phyloP scores from a whole-genome alignment of 176 grass and related monocot genomes.

The Bromus sterilis region DNA sequence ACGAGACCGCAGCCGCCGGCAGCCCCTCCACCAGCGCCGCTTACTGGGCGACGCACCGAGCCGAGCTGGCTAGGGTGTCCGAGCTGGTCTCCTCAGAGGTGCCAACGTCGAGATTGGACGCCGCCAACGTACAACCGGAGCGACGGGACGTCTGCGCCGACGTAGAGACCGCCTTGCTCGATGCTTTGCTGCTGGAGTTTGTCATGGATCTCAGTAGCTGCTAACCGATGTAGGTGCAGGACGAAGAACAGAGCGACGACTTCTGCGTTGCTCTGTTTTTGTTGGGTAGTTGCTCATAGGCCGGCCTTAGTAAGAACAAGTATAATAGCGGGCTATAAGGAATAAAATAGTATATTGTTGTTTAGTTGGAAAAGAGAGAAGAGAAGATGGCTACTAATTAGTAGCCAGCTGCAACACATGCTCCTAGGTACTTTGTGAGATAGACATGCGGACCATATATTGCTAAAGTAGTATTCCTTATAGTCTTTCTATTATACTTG shows the following conservation, averaged over 20 bases:
- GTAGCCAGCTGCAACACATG: too few species aligned
- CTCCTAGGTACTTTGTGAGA: too few species aligned
- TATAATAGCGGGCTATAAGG: too few species aligned
- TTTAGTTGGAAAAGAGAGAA: too few species aligned
- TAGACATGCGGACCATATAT: too few species aligned
- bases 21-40: not conserved
- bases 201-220: constrained; percentile 1
- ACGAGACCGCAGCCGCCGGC: not conserved
- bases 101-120: not conserved
- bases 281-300: not conserved
- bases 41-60: constrained; percentile 27
- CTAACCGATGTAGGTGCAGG: not conserved
- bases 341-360: too few species aligned
- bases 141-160: constrained; percentile 11
- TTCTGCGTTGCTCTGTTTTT: not conserved
- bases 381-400: too few species aligned
- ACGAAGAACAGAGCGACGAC: not conserved
- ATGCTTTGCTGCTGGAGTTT: not conserved
- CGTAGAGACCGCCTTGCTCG: not conserved
- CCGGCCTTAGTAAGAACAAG: not conserved
- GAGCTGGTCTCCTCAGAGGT: constrained; percentile 30
- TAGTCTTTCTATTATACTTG: too few species aligned
- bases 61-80: constrained; percentile 17
- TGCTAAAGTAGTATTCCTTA: too few species aligned
- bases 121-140: constrained; percentile 11